Evolutionary conservation across 208 protist genomes (phyloP).

Genomic region (Leishmania martiniquensis): DNA sequence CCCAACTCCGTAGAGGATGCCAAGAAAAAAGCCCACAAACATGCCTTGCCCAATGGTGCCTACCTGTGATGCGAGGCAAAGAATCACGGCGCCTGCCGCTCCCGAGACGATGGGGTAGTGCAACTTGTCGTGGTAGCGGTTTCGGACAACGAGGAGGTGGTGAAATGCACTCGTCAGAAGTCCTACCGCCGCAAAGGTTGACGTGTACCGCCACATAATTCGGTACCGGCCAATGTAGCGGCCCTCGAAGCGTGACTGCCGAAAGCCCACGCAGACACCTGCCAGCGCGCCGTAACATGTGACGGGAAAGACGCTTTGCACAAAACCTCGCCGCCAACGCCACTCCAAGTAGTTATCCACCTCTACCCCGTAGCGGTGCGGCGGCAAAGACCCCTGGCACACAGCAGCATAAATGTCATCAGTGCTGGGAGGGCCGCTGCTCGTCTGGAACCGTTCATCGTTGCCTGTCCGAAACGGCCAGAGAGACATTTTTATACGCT

Average conservation of each 20-base stretch:
- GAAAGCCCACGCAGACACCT: constrained; percentile 73
- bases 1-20: constrained; percentile 68
- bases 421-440: not conserved
- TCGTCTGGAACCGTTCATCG: constrained; percentile 79
- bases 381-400: constrained; percentile 53
- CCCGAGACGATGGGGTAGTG: constrained; percentile 81
- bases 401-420: constrained; percentile 80
- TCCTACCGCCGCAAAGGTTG: constrained; percentile 73
- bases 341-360: constrained; percentile 79
- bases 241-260: constrained; percentile 71
- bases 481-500: constrained; percentile 66
- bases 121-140: constrained; percentile 77
- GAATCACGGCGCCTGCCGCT: constrained; percentile 36
- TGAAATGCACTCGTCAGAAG: constrained; percentile 77
- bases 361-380: constrained; percentile 66
- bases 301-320: constrained; percentile 83
- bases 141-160: constrained; percentile 77
- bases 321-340: constrained; percentile 77
- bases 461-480: constrained; percentile 91
- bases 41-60: constrained; percentile 67
- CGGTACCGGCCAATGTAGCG: constrained; percentile 81
- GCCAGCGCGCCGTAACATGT: constrained; percentile 63
- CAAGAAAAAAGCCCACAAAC: constrained; percentile 71
- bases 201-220: constrained; percentile 84
- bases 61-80: constrained; percentile 74